Evolutionary conservation across 257 asterid species (phyloP).

Genomic region (Jacaranda copaia): DNA sequence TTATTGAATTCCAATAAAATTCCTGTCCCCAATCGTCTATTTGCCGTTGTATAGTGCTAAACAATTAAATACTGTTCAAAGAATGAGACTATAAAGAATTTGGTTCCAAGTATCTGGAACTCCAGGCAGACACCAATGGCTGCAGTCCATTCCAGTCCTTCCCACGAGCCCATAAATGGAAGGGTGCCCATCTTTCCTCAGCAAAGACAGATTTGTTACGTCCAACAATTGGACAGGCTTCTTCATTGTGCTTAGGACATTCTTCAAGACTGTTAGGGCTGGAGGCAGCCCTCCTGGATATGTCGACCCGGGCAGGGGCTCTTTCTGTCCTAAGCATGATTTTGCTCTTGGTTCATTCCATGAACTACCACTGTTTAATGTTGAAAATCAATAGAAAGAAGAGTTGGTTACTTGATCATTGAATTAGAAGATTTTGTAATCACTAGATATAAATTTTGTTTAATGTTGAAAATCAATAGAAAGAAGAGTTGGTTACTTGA

Average conservation of each 20-base stretch:
- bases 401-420: neutral
- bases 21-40: neutral
- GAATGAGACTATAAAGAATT: conserved; percentile 67
- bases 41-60: neutral
- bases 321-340: conserved; percentile 58
- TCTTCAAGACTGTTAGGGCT: conserved; percentile 63
- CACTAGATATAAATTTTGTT: conserved; percentile 18
- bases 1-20: neutral
- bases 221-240: conserved; percentile 66
- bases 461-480: neutral
- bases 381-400: neutral
- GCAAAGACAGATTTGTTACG: conserved; percentile 69
- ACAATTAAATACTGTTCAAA: conserved; percentile 22
- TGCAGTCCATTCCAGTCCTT: conserved; percentile 66
- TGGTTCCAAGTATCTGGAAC: conserved; percentile 93
- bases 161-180: conserved; percentile 71
- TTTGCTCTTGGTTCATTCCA: conserved; percentile 73
- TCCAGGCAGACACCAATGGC: conserved; percentile 95
- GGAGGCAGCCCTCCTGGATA: conserved; percentile 80
- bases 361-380: conserved; percentile 59
- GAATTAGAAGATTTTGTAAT: neutral
- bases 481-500: neutral
- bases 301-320: conserved; percentile 59
- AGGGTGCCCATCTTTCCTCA: conserved; percentile 93
- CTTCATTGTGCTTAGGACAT: conserved; percentile 57